Percentiles rank a stretch among this genome's conserved stretches.
Conservation (phyloP, 192 early-diverging fungal genomes). For the Coemansia furcata region DNA sequence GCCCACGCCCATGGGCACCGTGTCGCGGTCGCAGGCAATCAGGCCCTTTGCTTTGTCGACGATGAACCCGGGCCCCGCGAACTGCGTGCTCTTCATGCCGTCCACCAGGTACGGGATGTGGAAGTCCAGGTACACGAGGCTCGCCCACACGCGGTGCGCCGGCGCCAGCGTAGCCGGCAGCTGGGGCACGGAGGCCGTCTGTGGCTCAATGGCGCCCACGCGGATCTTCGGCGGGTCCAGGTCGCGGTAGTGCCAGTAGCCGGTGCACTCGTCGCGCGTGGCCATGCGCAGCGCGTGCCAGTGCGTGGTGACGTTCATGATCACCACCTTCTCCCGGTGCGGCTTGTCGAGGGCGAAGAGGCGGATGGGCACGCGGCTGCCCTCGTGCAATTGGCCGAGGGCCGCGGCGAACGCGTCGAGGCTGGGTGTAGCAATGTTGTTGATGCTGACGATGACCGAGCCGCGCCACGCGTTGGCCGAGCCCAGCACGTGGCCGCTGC, state of each 20-base stretch:
- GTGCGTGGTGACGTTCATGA: conserved; percentile 84
- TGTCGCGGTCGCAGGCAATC: conserved; percentile 82
- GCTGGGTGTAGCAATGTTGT: conserved; percentile 67
- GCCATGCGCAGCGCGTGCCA: conserved; percentile 83
- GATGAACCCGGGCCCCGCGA: conserved; percentile 63
- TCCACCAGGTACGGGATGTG: conserved; percentile 79
- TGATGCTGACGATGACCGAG: conserved; percentile 70
- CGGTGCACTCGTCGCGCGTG: conserved; percentile 71
- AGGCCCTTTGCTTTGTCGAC: conserved; percentile 74
- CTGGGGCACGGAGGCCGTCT: conserved; percentile 69
- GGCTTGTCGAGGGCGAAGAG: conserved; percentile 81
- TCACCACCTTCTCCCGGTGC: conserved; percentile 75
- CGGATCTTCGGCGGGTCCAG: conserved; percentile 45
- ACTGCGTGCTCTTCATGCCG: conserved; percentile 68
- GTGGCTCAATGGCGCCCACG: conserved; percentile 29
- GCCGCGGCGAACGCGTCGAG: conserved; percentile 77
- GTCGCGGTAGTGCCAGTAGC: conserved; percentile 76
- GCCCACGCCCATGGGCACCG: conserved; percentile 81
- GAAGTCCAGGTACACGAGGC: conserved; percentile 77
- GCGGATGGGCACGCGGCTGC: conserved; percentile 62
- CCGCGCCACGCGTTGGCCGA: conserved; percentile 68
- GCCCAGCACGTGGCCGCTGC: conserved; percentile 66
- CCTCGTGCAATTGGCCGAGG: conserved; percentile 69
- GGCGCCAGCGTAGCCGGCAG: conserved; percentile 70
- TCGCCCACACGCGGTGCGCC: conserved; percentile 73